Evolutionary conservation across 2,329 filamentous ascomycete species (phyloP).

Genomic region (Venturia carpophila): DNA sequence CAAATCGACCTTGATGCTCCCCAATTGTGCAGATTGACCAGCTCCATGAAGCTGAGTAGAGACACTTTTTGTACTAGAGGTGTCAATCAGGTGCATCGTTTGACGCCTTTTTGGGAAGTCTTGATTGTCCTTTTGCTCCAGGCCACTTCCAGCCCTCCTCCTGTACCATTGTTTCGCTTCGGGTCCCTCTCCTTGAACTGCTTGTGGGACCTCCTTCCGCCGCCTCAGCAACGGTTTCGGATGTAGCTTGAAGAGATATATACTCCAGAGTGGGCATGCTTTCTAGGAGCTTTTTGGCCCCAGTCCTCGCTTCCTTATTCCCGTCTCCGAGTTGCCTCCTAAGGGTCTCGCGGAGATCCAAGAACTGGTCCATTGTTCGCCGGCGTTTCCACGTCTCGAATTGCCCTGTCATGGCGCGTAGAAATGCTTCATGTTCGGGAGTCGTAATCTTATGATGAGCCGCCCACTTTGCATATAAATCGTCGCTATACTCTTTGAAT

Average conservation of each 20-base stretch:
- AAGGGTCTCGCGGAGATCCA: background rate
- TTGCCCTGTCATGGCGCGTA: background rate
- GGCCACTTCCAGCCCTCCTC: background rate
- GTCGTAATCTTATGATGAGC: background rate
- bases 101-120: background rate
- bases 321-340: background rate
- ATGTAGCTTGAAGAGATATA: too few relatives aligned
- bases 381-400: conserved; percentile 3
- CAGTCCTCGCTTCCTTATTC: background rate
- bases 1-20: too few relatives aligned
- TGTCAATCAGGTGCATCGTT: background rate
- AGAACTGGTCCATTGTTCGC: background rate
- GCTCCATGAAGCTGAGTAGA: background rate
- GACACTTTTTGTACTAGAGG: too few relatives aligned
- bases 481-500: background rate
- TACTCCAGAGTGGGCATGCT: background rate
- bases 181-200: background rate
- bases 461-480: background rate
- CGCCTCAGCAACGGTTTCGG: background rate
- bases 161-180: background rate
- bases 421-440: background rate
- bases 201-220: background rate
- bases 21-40: background rate
- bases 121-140: background rate
- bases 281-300: background rate